Conservation (phyloP, 768 basidiomycete genomes). For the Asterophora lycoperdoides region DNA sequence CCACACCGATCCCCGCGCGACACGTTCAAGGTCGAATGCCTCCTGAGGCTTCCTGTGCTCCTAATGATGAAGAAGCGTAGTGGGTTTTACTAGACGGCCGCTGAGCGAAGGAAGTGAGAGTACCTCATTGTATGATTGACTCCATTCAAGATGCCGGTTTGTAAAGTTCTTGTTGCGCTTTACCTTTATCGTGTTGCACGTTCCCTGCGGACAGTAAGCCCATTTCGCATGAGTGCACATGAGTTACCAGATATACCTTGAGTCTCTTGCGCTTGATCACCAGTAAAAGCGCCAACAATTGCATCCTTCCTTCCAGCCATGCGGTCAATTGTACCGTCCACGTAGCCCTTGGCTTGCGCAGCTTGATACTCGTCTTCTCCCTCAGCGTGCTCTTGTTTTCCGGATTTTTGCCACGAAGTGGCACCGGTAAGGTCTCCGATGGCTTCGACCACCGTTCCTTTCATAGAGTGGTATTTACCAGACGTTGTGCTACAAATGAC, state of each 20-base stretch:
- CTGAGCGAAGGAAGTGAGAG: too few species aligned
- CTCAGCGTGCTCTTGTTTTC: slow-evolving; percentile 46
- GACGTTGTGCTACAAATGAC: slow-evolving; percentile 26
- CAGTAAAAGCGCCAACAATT: slow-evolving; percentile 46
- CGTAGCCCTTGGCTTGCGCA: slow-evolving; percentile 47
- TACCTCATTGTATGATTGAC: too few species aligned
- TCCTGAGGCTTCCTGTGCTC: too few species aligned
- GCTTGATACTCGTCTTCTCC: slow-evolving; percentile 51
- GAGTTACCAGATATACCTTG: slow-evolving; percentile 27
- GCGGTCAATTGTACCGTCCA: slow-evolving; percentile 43
- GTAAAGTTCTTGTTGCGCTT: too few species aligned
- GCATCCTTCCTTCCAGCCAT: slow-evolving; percentile 42
- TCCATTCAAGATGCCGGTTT: too few species aligned
- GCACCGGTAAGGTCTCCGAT: slow-evolving; percentile 33
- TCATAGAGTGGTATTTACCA: slow-evolving; percentile 33
- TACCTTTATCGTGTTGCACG: slow-evolving; percentile 27
- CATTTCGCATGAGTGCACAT: not conserved
- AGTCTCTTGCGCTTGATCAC: slow-evolving; percentile 42
- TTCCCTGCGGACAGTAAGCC: slow-evolving; percentile 35
- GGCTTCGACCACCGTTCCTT: slow-evolving; percentile 27
- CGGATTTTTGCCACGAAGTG: slow-evolving; percentile 40
- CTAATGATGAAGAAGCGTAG: too few species aligned
- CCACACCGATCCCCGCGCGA: too few species aligned
- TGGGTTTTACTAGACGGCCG: too few species aligned
- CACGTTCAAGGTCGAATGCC: too few species aligned